Conservation (phyloP, 345 rosid species). For the Hevea brasiliensis region DNA sequence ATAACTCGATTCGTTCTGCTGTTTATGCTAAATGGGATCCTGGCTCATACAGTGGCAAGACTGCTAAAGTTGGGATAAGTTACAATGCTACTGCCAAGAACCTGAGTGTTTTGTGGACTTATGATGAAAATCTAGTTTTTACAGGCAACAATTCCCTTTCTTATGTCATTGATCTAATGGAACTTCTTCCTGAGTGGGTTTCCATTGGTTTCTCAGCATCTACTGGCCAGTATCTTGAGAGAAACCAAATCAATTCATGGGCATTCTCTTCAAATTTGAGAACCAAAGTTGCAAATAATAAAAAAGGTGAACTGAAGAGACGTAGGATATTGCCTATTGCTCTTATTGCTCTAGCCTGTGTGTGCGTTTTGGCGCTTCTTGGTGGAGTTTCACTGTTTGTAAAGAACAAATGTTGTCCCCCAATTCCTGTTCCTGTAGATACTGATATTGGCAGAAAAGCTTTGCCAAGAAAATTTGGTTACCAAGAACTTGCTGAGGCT, state of each 20-base stretch:
- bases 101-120: conserved; percentile 16
- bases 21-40: conserved; percentile 2
- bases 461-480: background rate
- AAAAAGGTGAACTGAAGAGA: no score
- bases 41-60: background rate
- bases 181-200: conserved; percentile 14
- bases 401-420: no score
- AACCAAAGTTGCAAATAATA: background rate
- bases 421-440: background rate
- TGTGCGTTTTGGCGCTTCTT: no score
- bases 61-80: conserved; percentile 14
- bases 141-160: conserved; percentile 20
- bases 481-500: background rate
- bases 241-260: conserved; percentile 5
- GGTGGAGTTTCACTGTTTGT: no score
- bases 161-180: conserved; percentile 2
- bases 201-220: conserved; percentile 20
- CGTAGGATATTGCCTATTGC: no score
- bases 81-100: conserved; percentile 21
- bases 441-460: background rate
- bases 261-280: conserved; percentile 19
- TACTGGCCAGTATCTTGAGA: background rate
- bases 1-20: conserved; percentile 4
- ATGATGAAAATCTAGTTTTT: background rate
- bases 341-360: no score